These are phyloP conservation scores for Closterium sp. DNA, from an alignment of 139 green algal species.

Conservation along the genomic window DNA sequence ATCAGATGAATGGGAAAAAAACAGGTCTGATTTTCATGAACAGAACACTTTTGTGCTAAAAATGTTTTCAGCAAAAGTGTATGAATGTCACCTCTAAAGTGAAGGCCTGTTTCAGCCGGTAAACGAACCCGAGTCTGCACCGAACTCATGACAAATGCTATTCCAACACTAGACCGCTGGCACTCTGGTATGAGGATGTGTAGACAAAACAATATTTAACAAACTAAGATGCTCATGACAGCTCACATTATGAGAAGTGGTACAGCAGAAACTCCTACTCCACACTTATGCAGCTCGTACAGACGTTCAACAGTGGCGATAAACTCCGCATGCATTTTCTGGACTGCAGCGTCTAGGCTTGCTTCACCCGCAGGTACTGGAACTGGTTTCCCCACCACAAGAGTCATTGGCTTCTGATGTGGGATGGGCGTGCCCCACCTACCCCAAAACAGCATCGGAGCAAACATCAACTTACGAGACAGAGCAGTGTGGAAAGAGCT, in stretches of 20 bases:
- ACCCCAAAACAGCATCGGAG: constrained; percentile 43
- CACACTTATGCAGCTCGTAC: neutral
- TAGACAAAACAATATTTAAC: no score
- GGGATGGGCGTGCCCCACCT: constrained; percentile 23
- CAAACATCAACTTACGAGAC: constrained; percentile 33
- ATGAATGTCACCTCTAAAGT: no score
- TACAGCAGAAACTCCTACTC: neutral
- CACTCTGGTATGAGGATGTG: no score
- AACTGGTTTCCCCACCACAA: constrained; percentile 42
- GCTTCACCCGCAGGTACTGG: neutral
- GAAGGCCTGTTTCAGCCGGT: neutral
- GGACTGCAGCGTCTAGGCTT: neutral
- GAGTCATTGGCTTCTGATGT: constrained; percentile 1
- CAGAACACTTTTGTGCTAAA: no score
- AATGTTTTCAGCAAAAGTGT: no score
- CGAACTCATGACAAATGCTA: neutral
- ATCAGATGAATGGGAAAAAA: no score
- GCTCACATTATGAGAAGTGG: neutral
- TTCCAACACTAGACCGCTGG: neutral
- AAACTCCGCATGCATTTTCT: neutral
- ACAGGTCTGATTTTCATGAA: no score
- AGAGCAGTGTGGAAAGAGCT: constrained; percentile 13
- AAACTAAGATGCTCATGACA: no score
- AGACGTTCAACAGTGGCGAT: neutral
- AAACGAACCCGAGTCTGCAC: neutral